A percentile compares a stretch with the other conserved stretches of the same genome.
Conservation (phyloP, 768 basidiomycete genomes). For the Termitomyces sp. region DNA sequence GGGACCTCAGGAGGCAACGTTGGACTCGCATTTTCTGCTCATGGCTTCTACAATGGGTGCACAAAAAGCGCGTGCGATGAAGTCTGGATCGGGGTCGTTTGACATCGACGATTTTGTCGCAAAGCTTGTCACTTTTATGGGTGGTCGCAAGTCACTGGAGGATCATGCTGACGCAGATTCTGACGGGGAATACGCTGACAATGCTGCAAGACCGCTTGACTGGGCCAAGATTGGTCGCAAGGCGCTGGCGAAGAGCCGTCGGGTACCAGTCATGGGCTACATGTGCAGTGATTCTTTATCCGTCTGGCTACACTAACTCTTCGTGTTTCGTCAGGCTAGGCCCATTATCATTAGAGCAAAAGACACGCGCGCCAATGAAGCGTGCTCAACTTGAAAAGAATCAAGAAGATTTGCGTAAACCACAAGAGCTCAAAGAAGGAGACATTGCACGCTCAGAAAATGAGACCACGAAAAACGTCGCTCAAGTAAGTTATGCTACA, state of each 20-base stretch:
- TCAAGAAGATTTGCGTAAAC: slow-evolving; percentile 59
- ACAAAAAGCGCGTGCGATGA: slow-evolving; percentile 87
- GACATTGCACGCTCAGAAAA: slow-evolving; percentile 82
- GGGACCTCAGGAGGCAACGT: slow-evolving; percentile 81
- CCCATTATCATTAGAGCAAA: slow-evolving; percentile 82
- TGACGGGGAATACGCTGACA: slow-evolving; percentile 48
- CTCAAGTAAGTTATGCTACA: slow-evolving; percentile 40
- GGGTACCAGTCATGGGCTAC: slow-evolving; percentile 80
- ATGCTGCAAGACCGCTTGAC: slow-evolving; percentile 44
- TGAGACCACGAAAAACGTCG: slow-evolving; percentile 86
- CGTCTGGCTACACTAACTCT: slow-evolving; percentile 3
- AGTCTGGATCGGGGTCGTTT: slow-evolving; percentile 81
- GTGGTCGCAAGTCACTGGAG: slow-evolving; percentile 49
- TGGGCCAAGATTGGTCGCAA: slow-evolving; percentile 88
- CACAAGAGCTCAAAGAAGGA: slow-evolving; percentile 77
- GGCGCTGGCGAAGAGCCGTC: slow-evolving; percentile 72
- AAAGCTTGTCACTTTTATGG: slow-evolving; percentile 71
- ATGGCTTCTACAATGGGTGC: slow-evolving; percentile 75
- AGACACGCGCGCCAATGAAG: slow-evolving; percentile 56
- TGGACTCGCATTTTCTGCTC: slow-evolving; percentile 81
- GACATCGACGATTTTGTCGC: slow-evolving; percentile 89
- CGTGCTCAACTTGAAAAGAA: slow-evolving; percentile 69
- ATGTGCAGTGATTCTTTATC: slow-evolving; percentile 50
- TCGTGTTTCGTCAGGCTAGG: slow-evolving; percentile 65
- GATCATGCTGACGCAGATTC: slow-evolving; percentile 38